phyloP scores from a whole-genome alignment of 495 filamentous ascomycete genomes.

The Neurospora sp. region DNA sequence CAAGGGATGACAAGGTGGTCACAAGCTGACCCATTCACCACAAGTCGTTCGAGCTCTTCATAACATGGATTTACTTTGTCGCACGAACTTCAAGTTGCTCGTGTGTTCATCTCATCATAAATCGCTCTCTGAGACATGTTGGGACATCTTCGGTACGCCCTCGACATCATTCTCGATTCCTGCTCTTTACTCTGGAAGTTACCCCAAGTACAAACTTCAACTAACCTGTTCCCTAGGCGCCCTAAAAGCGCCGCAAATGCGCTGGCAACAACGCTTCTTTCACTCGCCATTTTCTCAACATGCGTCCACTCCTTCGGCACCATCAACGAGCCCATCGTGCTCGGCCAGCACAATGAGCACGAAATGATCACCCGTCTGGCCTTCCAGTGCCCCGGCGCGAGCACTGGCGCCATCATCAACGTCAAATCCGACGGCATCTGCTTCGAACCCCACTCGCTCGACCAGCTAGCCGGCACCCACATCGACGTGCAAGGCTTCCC shows the following conservation, averaged over 20 bases:
- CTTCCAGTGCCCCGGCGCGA: slow-evolving; percentile 15
- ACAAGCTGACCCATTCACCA: not conserved
- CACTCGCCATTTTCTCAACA: not conserved
- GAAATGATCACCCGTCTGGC: slow-evolving; percentile 22
- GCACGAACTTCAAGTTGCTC: not conserved
- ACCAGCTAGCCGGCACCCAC: slow-evolving; percentile 20
- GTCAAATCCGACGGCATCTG: slow-evolving; percentile 15
- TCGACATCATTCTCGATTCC: not conserved
- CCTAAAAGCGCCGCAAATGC: not conserved
- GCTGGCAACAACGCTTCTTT: not conserved
- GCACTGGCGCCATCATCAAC: not conserved
- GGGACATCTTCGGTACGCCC: not conserved
- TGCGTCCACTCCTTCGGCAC: slow-evolving; percentile 10
- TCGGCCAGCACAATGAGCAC: slow-evolving; percentile 22
- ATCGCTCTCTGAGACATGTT: not conserved
- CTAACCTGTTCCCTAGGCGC: not conserved
- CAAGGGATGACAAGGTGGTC: not conserved
- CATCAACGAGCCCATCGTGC: slow-evolving; percentile 15
- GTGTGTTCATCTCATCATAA: not conserved
- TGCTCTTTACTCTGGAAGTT: not conserved
- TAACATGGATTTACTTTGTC: not conserved
- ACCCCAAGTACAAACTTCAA: not conserved
- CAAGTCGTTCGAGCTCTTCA: not conserved
- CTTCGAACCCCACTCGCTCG: slow-evolving; percentile 19
- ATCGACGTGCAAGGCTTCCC: slow-evolving; percentile 9